Evolutionary conservation across 1,139 yeast genomes (phyloP), one percentile per base, ranked within the genome.

Genomic region (Yarrowia galli): DNA sequence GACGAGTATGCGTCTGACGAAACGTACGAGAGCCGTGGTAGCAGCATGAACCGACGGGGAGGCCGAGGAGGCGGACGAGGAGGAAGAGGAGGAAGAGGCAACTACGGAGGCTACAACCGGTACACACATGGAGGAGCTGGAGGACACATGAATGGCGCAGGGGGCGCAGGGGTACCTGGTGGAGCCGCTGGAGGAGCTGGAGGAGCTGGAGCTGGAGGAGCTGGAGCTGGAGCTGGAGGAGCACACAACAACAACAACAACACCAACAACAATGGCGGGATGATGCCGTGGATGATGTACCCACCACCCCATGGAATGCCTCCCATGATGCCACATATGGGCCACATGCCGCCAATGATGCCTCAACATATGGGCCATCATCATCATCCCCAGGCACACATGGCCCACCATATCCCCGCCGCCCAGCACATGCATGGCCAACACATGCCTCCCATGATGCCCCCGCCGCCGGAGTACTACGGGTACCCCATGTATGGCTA

Each of bases 1-100:
- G 77, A 72, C 6, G 77, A 74, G 3, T 68, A 48, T 61, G 23
- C 46, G 13, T 54, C 69, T 20, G 60, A 58, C 22, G 64, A 58
- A 28, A 42, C 60, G 38, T 45, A 23, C 32, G 65, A 16, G 36
- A 45, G 42, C 65, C 49, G 51, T 68, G 65, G 42, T 60, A 53
- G 22, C 68, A 67, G 43, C 65, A 54, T 40, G 60, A 67, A 36
- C 68, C 53, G 28, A 18, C 61, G 46, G 8, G 56, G 60, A 16
- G 60, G n/a, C n/a, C n/a, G 48, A 10, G 6, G 48, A 25, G 25
- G 63, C 15, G 51, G 64, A 10, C 23, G 64, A 6, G 64, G 51
- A 25, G 20, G 48, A 9, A n/a, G 51, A 28, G 3, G 49, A 42
- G 49, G 64, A 3, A 18, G 63, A 32, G 36, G 56, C 9, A 40